These are phyloP conservation scores for Leptographium galeiforme DNA, from an alignment of 2,329 filamentous ascomycete genomes.

Conservation along the genomic window DNA sequence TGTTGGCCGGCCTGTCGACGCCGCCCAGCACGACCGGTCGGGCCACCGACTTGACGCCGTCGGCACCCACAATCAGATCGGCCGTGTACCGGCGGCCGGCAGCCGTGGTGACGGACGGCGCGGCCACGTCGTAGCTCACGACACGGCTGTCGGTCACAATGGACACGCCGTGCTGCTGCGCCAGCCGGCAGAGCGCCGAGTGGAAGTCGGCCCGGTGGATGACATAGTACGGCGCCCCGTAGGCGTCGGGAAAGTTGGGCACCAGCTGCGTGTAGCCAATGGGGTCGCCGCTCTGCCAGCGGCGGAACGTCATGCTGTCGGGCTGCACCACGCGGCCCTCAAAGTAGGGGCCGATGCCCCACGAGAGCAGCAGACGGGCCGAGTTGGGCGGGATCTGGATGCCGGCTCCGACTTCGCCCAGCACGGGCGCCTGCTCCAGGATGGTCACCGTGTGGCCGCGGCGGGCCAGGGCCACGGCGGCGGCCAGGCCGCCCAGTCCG, in stretches of 20 bases:
- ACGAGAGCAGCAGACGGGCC: slow-evolving; percentile 16
- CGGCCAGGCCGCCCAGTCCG: slow-evolving; percentile 24
- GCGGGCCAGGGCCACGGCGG: slow-evolving; percentile 22
- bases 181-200: slow-evolving; percentile 7
- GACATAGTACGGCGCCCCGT: slow-evolving; percentile 17
- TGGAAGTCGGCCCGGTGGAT: slow-evolving; percentile 16
- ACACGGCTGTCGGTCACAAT: neutral
- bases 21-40: neutral
- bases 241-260: slow-evolving; percentile 18
- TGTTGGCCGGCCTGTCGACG: neutral
- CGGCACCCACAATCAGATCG: neutral
- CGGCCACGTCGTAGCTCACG: neutral
- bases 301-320: slow-evolving; percentile 19
- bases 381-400: slow-evolving; percentile 26
- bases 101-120: neutral
- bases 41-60: neutral
- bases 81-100: neutral
- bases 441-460: slow-evolving; percentile 23
- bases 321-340: slow-evolving; percentile 17
- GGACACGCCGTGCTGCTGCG: neutral
- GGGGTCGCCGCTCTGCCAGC: slow-evolving; percentile 19
- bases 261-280: slow-evolving; percentile 21
- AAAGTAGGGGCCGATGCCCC: slow-evolving; percentile 19
- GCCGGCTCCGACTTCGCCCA: slow-evolving; percentile 27
- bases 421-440: slow-evolving; percentile 22